Evolutionary conservation across 139 green algal genomes (phyloP).

Genomic region (Desmodesmus armatus): DNA sequence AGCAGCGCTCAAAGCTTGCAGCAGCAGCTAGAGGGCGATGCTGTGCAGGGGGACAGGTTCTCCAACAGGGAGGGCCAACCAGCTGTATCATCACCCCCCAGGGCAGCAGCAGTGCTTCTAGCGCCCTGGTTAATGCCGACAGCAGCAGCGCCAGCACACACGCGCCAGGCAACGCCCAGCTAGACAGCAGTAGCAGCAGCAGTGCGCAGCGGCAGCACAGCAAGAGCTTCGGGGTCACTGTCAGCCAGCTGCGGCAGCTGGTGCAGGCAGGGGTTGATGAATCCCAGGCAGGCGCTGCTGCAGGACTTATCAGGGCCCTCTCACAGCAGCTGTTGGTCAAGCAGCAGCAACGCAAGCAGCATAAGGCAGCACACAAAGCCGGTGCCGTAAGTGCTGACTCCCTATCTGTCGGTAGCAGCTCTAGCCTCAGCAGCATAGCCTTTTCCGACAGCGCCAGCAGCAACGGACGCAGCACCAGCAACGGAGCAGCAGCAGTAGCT

Average conservation of each 20-base stretch:
- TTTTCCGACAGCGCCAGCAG: no score
- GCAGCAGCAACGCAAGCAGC: not conserved
- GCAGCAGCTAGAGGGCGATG: not conserved
- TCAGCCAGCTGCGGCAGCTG: not conserved
- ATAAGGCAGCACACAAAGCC: not conserved
- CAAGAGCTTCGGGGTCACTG: not conserved
- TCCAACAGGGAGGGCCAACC: no score
- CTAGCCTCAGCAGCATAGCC: not conserved
- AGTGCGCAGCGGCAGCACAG: not conserved
- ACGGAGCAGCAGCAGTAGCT: not conserved
- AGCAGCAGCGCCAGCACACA: conserved; percentile 6
- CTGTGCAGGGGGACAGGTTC: not conserved
- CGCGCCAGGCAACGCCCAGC: not conserved
- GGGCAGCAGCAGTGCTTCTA: not conserved
- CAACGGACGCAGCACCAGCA: not conserved
- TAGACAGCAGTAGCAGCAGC: not conserved
- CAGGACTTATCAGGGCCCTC: not conserved
- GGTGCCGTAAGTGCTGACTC: not conserved
- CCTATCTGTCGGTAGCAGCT: not conserved
- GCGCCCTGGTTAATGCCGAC: not conserved
- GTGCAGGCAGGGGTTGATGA: conserved; percentile 15
- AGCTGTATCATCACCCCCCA: not conserved
- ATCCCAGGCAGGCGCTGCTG: conserved; percentile 11
- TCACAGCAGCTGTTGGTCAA: not conserved
- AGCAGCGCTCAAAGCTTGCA: not conserved